Evolutionary conservation across 208 protist genomes (phyloP), one percentile per base, ranked within the genome.

Genomic region (Herpetomonas muscarum): DNA sequence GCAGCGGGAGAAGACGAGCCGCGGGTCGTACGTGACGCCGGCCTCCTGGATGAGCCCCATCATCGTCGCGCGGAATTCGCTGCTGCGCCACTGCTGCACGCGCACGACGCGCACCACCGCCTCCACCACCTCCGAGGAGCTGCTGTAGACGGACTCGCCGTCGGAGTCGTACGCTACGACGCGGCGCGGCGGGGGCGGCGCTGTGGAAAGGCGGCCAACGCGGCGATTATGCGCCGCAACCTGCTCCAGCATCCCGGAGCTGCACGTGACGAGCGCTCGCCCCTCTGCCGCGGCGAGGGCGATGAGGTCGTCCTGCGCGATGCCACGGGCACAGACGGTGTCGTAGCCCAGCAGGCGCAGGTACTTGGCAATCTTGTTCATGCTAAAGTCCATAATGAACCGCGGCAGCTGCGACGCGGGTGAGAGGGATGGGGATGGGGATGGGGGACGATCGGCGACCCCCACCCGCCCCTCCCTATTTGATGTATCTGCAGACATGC

Each of bases 141-240:
- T 63, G 4, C 68, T 55, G 67, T 87, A 91, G 21, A 87, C 54
- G 17, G 72, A 85, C 42, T 83, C 85, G 15, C 85, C 80, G 47
- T 92, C 80, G 1, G 85, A 92, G 70, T 87, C 70, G 67, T 92
- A 88, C 3, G 70, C 76, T 2, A 86, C 77, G 2, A 92, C 75
- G 41, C 47, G 53, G 3, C 55, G 54, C 0, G 31, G 53, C 17
- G 25, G 26, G 13, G 45, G 6, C 15, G 12, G 4, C 13, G 13
- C 49, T 55, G 17, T 5, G 39, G 49, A 1, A 50, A 47, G 25
- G 42, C 36, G 21, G 10, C 24, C 52, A 44, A 70, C 49, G 5
- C 56, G 51, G 9, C 59, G 51, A 42, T 87, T 84, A 67, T 87
- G 78, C 17, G 57, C 61, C 17, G 71, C 55, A 13, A 79, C 70